Conservation (phyloP, 2,329 filamentous ascomycete species). For the Fusarium bactridioides region DNA sequence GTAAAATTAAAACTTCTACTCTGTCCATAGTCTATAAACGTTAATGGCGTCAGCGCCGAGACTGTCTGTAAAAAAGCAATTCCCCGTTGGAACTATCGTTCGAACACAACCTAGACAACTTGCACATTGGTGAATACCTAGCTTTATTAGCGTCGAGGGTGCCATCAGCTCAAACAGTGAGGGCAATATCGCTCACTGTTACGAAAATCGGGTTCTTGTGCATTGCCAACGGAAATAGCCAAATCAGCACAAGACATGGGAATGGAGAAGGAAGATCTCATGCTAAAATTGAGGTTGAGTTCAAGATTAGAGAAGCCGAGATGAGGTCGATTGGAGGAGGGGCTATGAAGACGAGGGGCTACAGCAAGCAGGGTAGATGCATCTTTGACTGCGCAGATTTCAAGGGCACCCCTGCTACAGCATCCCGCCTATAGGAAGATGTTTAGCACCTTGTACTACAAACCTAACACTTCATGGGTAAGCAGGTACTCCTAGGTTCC, state of each 20-base stretch:
- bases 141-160: neutral
- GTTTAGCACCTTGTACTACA: neutral
- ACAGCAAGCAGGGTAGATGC: neutral
- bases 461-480: neutral
- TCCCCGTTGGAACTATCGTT: neutral
- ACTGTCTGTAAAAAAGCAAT: conserved; percentile 32
- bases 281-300: conserved; percentile 4
- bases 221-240: neutral
- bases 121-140: neutral
- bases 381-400: neutral
- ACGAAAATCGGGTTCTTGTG: neutral
- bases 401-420: neutral
- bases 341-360: neutral
- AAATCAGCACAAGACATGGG: neutral
- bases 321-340: conserved; percentile 11
- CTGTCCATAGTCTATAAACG: neutral
- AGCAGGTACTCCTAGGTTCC: neutral
- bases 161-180: neutral
- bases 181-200: neutral
- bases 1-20: neutral
- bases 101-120: neutral
- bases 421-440: neutral
- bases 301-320: conserved; percentile 3
- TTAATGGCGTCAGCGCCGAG: conserved; percentile 29
- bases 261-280: neutral